A percentile compares a stretch with the other conserved stretches of the same genome.
These are phyloP conservation scores for Eimeria maxima DNA, from an alignment of 169 alveolate species.

Conservation along the genomic window DNA sequence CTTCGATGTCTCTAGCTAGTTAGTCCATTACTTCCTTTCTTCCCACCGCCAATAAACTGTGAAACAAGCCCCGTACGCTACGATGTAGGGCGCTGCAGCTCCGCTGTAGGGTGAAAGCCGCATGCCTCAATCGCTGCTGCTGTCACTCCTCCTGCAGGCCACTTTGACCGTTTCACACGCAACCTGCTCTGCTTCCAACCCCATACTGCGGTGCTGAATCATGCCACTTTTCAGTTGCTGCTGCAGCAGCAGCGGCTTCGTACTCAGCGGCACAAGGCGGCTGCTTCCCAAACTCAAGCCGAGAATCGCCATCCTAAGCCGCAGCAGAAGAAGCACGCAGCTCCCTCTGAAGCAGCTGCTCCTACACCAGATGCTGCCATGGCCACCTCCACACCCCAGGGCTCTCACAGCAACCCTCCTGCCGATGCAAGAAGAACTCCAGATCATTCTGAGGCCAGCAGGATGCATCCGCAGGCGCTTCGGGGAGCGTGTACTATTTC, in stretches of 20 bases:
- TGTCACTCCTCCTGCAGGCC: neutral
- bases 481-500: neutral
- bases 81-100: neutral
- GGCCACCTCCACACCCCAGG: neutral
- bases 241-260: constrained; percentile 65
- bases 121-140: neutral
- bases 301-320: neutral
- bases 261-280: constrained; percentile 25
- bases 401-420: neutral
- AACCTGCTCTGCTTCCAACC: constrained; percentile 66
- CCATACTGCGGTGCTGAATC: constrained; percentile 57
- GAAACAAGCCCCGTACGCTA: too few relatives aligned
- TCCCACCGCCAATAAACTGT: neutral
- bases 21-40: neutral
- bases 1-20: constrained; percentile 29
- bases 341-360: neutral
- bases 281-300: neutral
- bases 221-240: constrained; percentile 21
- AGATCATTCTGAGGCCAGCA: neutral
- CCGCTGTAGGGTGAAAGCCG: too few relatives aligned
- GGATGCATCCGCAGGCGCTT: neutral
- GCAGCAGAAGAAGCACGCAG: neutral
- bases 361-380: neutral
- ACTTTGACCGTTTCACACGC: constrained; percentile 49
- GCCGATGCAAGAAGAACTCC: neutral